These are phyloP conservation scores for Smallanthus sonchifolius DNA, from an alignment of 129 eudicot genomes.

Conservation along the genomic window DNA sequence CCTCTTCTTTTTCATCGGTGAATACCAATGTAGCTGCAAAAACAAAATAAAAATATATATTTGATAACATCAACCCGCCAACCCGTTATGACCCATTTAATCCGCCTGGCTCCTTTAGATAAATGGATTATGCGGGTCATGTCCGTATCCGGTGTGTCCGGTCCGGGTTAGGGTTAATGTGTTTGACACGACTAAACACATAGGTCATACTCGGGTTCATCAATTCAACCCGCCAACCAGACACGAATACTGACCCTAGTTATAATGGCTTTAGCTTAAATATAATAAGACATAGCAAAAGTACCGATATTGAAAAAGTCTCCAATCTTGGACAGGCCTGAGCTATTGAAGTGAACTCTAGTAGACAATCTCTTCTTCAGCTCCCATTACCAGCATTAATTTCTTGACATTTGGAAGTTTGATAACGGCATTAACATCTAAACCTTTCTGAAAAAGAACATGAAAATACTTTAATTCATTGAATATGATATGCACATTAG, in stretches of 20 bases:
- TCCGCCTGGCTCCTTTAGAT: background rate
- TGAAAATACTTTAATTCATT: background rate
- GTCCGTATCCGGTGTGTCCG: too few species aligned
- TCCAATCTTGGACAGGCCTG: slow-evolving; percentile 38
- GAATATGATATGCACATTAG: background rate
- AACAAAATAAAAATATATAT: background rate
- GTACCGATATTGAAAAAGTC: slow-evolving; percentile 37
- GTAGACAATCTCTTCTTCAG: slow-evolving; percentile 37
- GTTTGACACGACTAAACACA: too few species aligned
- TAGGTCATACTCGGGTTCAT: background rate
- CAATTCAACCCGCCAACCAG: too few species aligned
- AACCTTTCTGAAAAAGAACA: slow-evolving; percentile 23
- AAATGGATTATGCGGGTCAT: background rate
- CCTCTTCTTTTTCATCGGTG: slow-evolving; percentile 9
- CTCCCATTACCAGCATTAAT: slow-evolving; percentile 30
- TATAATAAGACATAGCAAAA: background rate
- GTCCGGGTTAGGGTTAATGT: too few species aligned
- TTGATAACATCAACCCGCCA: too few species aligned
- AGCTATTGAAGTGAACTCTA: slow-evolving; percentile 32
- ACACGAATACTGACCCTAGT: too few species aligned
- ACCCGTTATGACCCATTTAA: too few species aligned
- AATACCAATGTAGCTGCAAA: slow-evolving; percentile 8
- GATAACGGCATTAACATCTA: slow-evolving; percentile 21
- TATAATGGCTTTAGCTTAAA: background rate
- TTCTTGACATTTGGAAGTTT: slow-evolving; percentile 38